Evolutionary conservation across 2,329 filamentous ascomycete species (phyloP), one percentile per base, ranked within the genome.

Genomic region (Zelopaecilomyces penicillatus): DNA sequence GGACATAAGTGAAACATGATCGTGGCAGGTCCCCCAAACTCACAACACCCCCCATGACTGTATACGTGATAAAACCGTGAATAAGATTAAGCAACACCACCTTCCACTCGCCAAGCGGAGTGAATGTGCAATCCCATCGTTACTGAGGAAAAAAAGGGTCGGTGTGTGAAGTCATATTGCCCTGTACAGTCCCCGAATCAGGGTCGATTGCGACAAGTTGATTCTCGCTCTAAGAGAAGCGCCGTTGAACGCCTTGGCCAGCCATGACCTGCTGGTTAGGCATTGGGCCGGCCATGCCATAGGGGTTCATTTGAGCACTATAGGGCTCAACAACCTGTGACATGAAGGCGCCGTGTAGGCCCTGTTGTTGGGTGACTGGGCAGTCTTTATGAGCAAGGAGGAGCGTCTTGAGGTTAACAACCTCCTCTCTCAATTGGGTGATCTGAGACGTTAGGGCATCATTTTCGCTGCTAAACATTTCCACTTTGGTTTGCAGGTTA

Each of bases 321-420:
- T 68, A 77, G 0, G 73, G 67, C 47, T 79, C 74, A 55, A 77
- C 73, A 10, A 71, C 65, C 52, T 75, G 74, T 38, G 76, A 73
- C 68, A 81, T 74, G 51, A 71, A 79, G 1, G 68, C 69, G 4
- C 69, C 67, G 42, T 78, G 75, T 2, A 93, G 70, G 27, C 65
- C 65, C 64, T 96, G 90, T 38, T 87, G 83, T 61, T 94, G 87
- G 3, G 89, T 89, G 6, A 97, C 85, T 0, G 91, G 88, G 55
- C 93, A 97, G 62, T 97, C 91, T 62, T 97, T 97, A 66, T 98
- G 93, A 0, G 90, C 90, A 26, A 97, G 74, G 3, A 98, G 73
- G 0, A 97, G 72, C 0, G 90, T 95, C 71, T 96, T 97, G 36
- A 98, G 75, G 51, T 91, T 94, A 39, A 97, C 87, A 48, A 97